Percentiles rank a stretch among this genome's conserved stretches.
Evolutionary conservation across 2,329 filamentous ascomycete species (phyloP).

Genomic region (Aspergillus pseudoglaucus): DNA sequence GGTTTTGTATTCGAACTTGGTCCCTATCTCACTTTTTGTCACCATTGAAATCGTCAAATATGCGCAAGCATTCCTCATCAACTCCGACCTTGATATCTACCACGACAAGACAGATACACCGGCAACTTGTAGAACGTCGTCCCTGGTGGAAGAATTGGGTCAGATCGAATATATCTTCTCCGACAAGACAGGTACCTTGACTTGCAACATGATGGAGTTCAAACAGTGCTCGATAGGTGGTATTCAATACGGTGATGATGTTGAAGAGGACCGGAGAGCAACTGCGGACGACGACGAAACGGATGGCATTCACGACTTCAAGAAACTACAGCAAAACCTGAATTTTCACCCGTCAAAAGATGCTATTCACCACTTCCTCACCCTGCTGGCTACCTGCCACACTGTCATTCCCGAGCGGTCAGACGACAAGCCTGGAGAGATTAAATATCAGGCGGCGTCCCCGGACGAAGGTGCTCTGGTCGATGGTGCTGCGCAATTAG

Average conservation of each 20-base stretch:
- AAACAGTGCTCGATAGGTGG: conserved; percentile 90
- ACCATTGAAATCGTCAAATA: conserved; percentile 98
- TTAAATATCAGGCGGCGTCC: conserved; percentile 97
- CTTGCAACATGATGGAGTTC: conserved; percentile 99
- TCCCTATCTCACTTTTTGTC: conserved; percentile 96
- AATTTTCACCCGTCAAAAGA: conserved; percentile 52
- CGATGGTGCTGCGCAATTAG: conserved; percentile 76
- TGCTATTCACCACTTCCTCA: conserved; percentile 77
- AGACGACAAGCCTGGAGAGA: conserved; percentile 68
- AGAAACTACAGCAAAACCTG: conserved; percentile 64
- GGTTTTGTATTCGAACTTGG: conserved; percentile 93
- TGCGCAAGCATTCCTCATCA: conserved; percentile 94
- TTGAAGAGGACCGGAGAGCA: conserved; percentile 82
- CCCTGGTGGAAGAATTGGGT: conserved; percentile 89
- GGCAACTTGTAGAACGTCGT: conserved; percentile 91
- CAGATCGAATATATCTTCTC: conserved; percentile 99
- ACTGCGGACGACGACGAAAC: conserved; percentile 71
- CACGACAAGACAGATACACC: conserved; percentile 93
- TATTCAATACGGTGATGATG: conserved; percentile 85
- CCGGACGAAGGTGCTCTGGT: conserved; percentile 97
- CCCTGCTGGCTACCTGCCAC: conserved; percentile 82
- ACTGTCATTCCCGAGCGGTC: conserved; percentile 91
- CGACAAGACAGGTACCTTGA: conserved; percentile 93
- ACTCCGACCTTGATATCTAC: conserved; percentile 96
- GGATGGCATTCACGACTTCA: conserved; percentile 78